Evolutionary conservation across 2,329 filamentous ascomycete species (phyloP), one percentile per base, ranked within the genome.

Genomic region (Aspergillus intermedius): DNA sequence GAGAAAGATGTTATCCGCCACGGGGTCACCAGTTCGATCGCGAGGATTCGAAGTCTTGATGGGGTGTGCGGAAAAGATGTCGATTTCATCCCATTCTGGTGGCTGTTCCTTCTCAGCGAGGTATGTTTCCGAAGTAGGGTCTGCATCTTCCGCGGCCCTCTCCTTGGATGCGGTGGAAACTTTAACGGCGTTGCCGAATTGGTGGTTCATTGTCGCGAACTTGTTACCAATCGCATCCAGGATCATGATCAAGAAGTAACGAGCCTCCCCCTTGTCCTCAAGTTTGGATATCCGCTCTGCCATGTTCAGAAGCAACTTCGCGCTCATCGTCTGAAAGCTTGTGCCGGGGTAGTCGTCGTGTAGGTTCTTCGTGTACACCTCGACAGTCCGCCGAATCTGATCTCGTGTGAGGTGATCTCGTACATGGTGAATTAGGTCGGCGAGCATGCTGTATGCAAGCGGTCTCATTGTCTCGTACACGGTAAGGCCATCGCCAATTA

Each of bases 261-360:
- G 84, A 21, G 93, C 93, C 66, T 98, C 91, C 40, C 86, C 83
- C 72, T 97, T 98, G 65, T 95, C 88, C 17, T 87, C 86, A 59
- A 98, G 80, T 67, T 91, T 95, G 1, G 91, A 88, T 62, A 98
- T 99, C 66, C 89, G 95, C 62, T 98, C 94, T 0, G 91, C 93
- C 89, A 99, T 94, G 66, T 98, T 99, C 10, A 98, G 76, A 1
- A 99, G 76, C 2, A 99, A 76, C 68, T 97, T 98, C 0, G 93
- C 94, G 60, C 93, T 97, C 93, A 99, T 99, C 0, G 93, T 98
- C 69, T 98, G 94, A 64, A 98, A 98, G 68, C 91, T 98, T 0
- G 94, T 97, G 7, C 94, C 94, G 0, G 93, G 94, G 54, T 95
- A 95, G 54, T 88, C 89, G 67, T 97, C 93, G 62, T 95, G 90